Percentiles rank a stretch among this genome's conserved stretches.
These are phyloP conservation scores for Ceratobasidium papillatum DNA, from an alignment of 1,284 basidiomycete genomes.

Conservation along the genomic window DNA sequence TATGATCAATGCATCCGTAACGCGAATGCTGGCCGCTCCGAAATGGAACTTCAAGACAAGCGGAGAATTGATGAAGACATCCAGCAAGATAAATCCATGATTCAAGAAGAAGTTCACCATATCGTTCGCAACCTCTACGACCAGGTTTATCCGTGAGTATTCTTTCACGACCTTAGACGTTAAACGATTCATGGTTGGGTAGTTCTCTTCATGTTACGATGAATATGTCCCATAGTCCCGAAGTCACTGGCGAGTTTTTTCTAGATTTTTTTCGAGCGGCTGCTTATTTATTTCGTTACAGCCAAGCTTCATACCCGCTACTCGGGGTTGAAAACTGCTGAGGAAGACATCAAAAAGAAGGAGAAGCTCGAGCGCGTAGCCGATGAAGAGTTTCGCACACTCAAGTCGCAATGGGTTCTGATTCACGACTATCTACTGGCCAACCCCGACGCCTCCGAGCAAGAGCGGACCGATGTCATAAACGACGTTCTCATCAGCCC, in stretches of 20 bases:
- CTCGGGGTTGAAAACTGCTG: background rate
- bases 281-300: background rate
- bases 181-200: no score
- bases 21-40: background rate
- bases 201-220: constrained; percentile 9
- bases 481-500: background rate
- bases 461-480: background rate
- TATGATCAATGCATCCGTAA: constrained; percentile 7
- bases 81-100: background rate
- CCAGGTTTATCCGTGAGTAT: constrained; percentile 18
- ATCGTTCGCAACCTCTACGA: background rate
- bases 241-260: constrained; percentile 6
- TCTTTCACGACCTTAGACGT: background rate
- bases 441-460: background rate
- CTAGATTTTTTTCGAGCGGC: background rate
- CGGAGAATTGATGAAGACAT: background rate
- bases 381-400: background rate
- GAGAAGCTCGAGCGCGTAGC: background rate
- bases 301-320: constrained; percentile 5
- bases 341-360: background rate
- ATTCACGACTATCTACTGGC: constrained; percentile 1
- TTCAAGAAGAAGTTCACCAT: constrained; percentile 15
- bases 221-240: background rate
- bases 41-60: background rate
- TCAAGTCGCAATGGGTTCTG: constrained; percentile 15